Base-by-base conservation (phyloP, 2,329 filamentous ascomycete species). In the Colletotrichum karsti region DNA sequence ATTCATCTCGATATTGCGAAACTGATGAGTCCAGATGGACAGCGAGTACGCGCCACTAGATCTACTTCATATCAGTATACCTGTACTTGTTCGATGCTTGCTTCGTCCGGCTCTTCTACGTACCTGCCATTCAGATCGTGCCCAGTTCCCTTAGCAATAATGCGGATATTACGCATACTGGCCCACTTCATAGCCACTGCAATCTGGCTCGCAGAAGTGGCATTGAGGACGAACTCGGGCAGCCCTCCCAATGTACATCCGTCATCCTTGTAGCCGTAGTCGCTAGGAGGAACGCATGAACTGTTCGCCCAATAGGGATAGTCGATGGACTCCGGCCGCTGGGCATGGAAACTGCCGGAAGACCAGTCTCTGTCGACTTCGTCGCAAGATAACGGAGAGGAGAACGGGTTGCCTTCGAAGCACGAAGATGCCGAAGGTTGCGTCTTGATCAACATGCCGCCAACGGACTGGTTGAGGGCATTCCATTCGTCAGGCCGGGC, bases 61-160 rank as follows among this genome's bases (percentile, higher is more conserved):
- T 41, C 61, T 69, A 18, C n/a, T n/a, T 42, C 15, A 42, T n/a
- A n/a, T n/a, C n/a, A n/a, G n/a, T n/a, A n/a, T n/a, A 18, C 39
- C 26, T 7, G 0, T 10, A 0, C 7, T 1, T 13, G 30, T 48
- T 44, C 46, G 30, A 13, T 13, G 2, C 8, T 13, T 70, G 0
- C 5, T 80, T n/a, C 18, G 12, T 18, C n/a, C 4, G n/a, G 39
- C n/a, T 42, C n/a, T n/a, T n/a, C n/a, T n/a, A n/a, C 89, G 0
- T 86, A 89, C 41, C 87, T 87, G 37, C 89, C 90, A 26, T 85
- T 79, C 69, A 83, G 84, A 70, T 87, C 84, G 69, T 88, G 86
- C 20, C 84, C 85, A 0, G 85, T 88, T 75, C 87, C 85, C 60
- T 81, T 81, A 53, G 87, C 78, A 50, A 86, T 80, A 22, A 87